Evolutionary conservation across 345 rosid species (phyloP), one percentile per base, ranked within the genome.

Genomic region (Schrenkiella parvula): DNA sequence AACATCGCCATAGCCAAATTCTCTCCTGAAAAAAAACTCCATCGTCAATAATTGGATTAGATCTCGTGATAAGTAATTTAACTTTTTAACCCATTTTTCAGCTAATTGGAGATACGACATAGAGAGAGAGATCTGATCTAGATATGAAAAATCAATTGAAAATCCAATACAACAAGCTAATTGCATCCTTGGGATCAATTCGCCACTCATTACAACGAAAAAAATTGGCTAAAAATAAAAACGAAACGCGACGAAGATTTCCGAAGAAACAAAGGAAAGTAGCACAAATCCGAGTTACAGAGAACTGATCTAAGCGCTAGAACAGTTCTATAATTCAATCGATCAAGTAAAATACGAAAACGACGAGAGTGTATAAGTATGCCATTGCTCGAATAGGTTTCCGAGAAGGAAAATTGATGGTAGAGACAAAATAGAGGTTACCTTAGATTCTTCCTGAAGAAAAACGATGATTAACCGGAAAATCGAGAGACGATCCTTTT

Each of bases 1-100:
- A 83, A 64, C 68, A 84, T 71, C 55, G 84, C 89, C 93, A 86
- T 86, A 28, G 53, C 70, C 42, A 39, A 56, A 14, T 48, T n/a
- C 51, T 46, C 57, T 22, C 57, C 78, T 71, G 74, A 13, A 59
- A 59, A 46, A 69, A 76, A 64, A 70, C 71, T 44, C 47, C 26
- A 25, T 8, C 58, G 38, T 39, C 54, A 35, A 21, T 11, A 38
- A 38, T 22, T 2, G 29, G 50, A 10, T 43, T 15, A 62, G 35
- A 26, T 21, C n/a, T 62, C 52, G 37, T 25, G 50, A 72, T 60
- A 38, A 29, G 21, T 54, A 29, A 52, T 22, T 41, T 35, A 2
- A 54, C 17, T 35, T 14, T 26, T 5, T 22, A 32, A 11, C 42
- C 0, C 22, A 72, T 43, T 2, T 41, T 3, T 5, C 28, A 56